A percentile compares a stretch with the other conserved stretches of the same genome.
phyloP scores from a whole-genome alignment of 2,329 filamentous ascomycete species.

The Parafenestella ontariensis region DNA sequence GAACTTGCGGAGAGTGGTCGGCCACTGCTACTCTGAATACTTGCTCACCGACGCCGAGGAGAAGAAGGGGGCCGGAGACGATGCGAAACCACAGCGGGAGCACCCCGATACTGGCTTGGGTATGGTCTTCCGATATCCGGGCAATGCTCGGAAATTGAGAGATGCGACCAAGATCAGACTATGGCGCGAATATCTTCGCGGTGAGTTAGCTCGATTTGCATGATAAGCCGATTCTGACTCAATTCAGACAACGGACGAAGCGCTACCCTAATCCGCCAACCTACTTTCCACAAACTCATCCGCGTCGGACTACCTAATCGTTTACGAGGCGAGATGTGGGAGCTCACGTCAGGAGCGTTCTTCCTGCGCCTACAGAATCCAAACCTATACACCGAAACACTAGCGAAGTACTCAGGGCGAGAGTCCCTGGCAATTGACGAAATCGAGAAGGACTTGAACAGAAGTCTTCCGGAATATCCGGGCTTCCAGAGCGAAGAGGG shows the following conservation, averaged over 20 bases:
- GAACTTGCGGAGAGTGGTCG: constrained; percentile 79
- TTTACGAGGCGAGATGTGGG: constrained; percentile 93
- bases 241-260: constrained; percentile 84
- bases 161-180: constrained; percentile 97
- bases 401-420: constrained; percentile 81
- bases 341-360: constrained; percentile 88
- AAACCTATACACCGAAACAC: constrained; percentile 80
- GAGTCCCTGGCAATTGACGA: constrained; percentile 97
- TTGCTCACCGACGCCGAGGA: constrained; percentile 57
- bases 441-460: constrained; percentile 97
- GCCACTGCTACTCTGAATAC: constrained; percentile 81
- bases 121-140: constrained; percentile 91
- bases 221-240: constrained; percentile 17
- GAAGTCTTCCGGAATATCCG: constrained; percentile 94
- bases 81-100: constrained; percentile 56
- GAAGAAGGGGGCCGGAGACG: constrained; percentile 42
- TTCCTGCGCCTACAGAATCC: constrained; percentile 88
- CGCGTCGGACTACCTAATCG: constrained; percentile 93
- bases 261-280: constrained; percentile 88
- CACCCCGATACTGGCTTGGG: constrained; percentile 93
- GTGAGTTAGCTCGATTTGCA: constrained; percentile 40
- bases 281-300: constrained; percentile 97
- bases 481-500: constrained; percentile 97
- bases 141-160: constrained; percentile 89
- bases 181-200: constrained; percentile 92